These are phyloP conservation scores for Trichoderma gracile DNA, from an alignment of 2,329 filamentous ascomycete genomes.

Conservation along the genomic window DNA sequence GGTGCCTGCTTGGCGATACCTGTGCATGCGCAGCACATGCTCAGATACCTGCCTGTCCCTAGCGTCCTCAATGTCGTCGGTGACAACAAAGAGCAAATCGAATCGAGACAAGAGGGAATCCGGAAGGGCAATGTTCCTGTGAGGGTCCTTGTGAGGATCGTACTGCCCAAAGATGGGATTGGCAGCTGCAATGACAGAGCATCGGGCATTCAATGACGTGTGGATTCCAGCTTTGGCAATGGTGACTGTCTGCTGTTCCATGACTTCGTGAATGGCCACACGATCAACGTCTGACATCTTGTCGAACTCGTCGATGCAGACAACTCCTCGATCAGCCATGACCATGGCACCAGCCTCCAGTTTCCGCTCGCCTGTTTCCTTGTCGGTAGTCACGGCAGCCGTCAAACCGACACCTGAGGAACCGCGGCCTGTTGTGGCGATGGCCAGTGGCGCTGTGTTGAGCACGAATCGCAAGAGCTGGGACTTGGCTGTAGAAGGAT, in stretches of 20 bases:
- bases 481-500: constrained; percentile 98
- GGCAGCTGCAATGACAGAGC: constrained; percentile 92
- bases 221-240: constrained; percentile 99
- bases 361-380: constrained; percentile 92
- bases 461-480: constrained; percentile 94
- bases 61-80: constrained; percentile 95
- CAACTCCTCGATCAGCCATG: constrained; percentile 91
- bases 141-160: constrained; percentile 96
- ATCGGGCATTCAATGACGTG: constrained; percentile 93
- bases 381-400: constrained; percentile 92
- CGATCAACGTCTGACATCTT: constrained; percentile 99
- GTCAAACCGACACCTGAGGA: constrained; percentile 98
- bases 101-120: constrained; percentile 98
- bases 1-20: constrained; percentile 86
- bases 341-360: constrained; percentile 99
- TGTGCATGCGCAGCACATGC: constrained; percentile 95
- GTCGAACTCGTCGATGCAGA: constrained; percentile 99
- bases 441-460: constrained; percentile 93
- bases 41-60: constrained; percentile 90
- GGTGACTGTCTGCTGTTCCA: constrained; percentile 99
- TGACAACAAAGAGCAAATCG: constrained; percentile 95
- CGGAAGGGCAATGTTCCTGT: constrained; percentile 96
- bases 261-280: constrained; percentile 99
- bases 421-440: constrained; percentile 93
- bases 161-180: constrained; percentile 99